These are phyloP conservation scores for Sporothrix protearum DNA, from an alignment of 2,329 filamentous ascomycete genomes.

Conservation along the genomic window DNA sequence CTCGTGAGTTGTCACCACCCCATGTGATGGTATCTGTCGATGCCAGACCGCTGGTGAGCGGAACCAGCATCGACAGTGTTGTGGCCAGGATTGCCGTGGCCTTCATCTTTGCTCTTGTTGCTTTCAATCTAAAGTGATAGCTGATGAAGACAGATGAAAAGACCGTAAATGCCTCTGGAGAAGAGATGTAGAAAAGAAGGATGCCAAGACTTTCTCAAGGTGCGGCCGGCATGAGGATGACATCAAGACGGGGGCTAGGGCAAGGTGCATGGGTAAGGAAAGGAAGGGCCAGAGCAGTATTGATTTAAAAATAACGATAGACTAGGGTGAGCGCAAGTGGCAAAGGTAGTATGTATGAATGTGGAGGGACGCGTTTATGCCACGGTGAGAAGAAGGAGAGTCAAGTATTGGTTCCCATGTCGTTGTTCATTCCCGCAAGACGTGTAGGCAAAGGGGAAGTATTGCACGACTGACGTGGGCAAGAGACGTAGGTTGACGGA, in stretches of 20 bases:
- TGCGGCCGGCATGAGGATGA: neutral
- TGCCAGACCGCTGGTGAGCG: conserved; percentile 38
- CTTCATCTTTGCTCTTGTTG: neutral
- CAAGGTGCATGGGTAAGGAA: too few relatives aligned
- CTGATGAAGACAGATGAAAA: too few relatives aligned
- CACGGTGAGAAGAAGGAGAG: neutral
- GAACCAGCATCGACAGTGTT: conserved; percentile 35
- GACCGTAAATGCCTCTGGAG: neutral
- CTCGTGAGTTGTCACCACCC: conserved; percentile 54
- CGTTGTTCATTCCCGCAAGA: too few relatives aligned
- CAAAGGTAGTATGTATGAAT: neutral
- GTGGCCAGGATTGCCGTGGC: conserved; percentile 12
- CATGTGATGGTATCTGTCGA: conserved; percentile 57
- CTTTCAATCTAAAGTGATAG: neutral
- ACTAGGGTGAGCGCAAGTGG: neutral
- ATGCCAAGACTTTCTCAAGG: conserved; percentile 4
- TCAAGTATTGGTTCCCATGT: neutral
- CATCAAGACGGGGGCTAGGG: neutral
- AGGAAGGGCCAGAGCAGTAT: neutral
- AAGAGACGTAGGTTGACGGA: neutral
- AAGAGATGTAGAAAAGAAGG: neutral
- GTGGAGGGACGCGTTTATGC: neutral
- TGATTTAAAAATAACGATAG: neutral
- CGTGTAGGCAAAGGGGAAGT: neutral
- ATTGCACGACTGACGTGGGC: neutral